These are phyloP conservation scores for Pythium pyrilobum DNA, from an alignment of 352 stramenopile species.

Conservation along the genomic window DNA sequence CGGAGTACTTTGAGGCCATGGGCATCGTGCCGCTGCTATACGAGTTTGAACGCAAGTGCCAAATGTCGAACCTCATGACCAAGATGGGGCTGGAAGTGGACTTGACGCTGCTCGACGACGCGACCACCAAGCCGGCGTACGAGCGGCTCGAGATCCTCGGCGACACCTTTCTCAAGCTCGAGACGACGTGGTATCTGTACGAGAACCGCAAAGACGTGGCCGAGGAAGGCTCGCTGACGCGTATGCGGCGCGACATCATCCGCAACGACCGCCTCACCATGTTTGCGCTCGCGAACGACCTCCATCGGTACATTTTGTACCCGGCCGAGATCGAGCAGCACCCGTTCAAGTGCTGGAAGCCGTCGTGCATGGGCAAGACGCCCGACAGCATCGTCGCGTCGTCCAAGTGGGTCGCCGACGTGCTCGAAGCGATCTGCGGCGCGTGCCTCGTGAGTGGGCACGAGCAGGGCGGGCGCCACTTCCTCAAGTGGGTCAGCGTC, in stretches of 20 bases:
- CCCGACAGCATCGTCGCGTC: slow-evolving; percentile 65
- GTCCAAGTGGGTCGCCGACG: slow-evolving; percentile 83
- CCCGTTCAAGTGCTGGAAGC: slow-evolving; percentile 81
- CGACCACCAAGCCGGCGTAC: slow-evolving; percentile 81
- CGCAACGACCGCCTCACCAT: slow-evolving; percentile 78
- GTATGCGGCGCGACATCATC: slow-evolving; percentile 80
- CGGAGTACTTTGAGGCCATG: slow-evolving; percentile 74
- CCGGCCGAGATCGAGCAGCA: slow-evolving; percentile 75
- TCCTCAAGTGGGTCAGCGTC: slow-evolving; percentile 74
- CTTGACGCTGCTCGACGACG: slow-evolving; percentile 65
- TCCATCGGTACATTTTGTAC: slow-evolving; percentile 82
- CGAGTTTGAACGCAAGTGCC: slow-evolving; percentile 86
- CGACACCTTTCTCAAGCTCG: slow-evolving; percentile 82
- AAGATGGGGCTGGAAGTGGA: slow-evolving; percentile 74
- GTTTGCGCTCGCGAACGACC: slow-evolving; percentile 44
- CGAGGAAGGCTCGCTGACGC: slow-evolving; percentile 67
- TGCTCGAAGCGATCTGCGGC: slow-evolving; percentile 77
- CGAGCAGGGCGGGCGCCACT: slow-evolving; percentile 69
- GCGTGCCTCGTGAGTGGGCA: slow-evolving; percentile 69
- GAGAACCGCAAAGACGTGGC: slow-evolving; percentile 61
- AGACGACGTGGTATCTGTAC: slow-evolving; percentile 85
- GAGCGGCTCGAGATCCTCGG: slow-evolving; percentile 80
- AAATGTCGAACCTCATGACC: slow-evolving; percentile 84
- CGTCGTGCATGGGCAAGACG: slow-evolving; percentile 82
- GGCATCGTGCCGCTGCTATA: slow-evolving; percentile 80